These are phyloP conservation scores for Leccinum pseudoinsigne DNA, from an alignment of 1,284 basidiomycete genomes.

Conservation along the genomic window DNA sequence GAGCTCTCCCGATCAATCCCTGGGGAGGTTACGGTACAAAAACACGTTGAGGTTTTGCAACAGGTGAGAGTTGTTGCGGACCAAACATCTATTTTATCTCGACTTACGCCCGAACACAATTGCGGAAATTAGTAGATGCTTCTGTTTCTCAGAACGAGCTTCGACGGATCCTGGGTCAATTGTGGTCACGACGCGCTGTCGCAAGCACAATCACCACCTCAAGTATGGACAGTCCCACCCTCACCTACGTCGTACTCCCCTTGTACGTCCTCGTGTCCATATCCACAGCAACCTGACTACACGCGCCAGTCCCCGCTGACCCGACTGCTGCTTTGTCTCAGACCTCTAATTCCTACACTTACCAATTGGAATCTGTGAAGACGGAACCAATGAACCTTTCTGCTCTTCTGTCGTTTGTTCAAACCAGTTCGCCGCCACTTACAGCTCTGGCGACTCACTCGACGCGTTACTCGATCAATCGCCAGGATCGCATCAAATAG, in stretches of 20 bases:
- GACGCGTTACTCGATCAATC: no score
- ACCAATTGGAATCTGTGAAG: no score
- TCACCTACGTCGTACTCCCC: no score
- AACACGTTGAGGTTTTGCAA: conserved; percentile 68
- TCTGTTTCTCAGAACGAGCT: conserved; percentile 84
- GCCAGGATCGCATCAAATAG: conserved; percentile 37
- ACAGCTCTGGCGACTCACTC: conserved; percentile 22
- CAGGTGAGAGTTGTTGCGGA: conserved; percentile 52
- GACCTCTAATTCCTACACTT: no score
- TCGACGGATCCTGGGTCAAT: conserved; percentile 74
- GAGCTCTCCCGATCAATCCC: conserved; percentile 61
- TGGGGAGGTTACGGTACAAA: conserved; percentile 60
- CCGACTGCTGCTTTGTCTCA: no score
- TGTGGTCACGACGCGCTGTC: conserved; percentile 58
- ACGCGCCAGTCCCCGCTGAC: no score
- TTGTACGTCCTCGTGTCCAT: no score
- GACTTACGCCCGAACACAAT: conserved; percentile 40
- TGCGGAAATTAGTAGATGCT: conserved; percentile 75
- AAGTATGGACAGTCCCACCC: conserved; percentile 25
- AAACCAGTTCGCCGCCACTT: conserved; percentile 10
- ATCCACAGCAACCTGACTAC: no score
- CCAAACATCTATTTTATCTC: conserved; percentile 7
- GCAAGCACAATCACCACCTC: conserved; percentile 38
- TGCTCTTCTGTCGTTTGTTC: no score
- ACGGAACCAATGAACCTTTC: no score